phyloP scores from a whole-genome alignment of 2,329 filamentous ascomycete species.

The Arthrocladium fulminans region DNA sequence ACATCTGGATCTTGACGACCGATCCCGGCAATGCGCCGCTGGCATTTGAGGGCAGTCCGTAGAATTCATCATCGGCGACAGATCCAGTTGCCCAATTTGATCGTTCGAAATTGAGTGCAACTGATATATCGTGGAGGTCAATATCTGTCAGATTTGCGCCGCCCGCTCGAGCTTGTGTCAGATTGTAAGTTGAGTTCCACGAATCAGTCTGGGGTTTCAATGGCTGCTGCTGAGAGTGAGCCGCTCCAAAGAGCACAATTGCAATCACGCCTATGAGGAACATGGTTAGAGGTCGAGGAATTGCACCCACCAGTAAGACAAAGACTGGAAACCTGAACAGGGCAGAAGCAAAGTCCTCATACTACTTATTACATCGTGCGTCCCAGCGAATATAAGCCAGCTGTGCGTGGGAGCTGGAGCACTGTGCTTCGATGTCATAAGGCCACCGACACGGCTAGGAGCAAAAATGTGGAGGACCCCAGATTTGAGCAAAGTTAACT shows the following conservation, averaged over 20 bases:
- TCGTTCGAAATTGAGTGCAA: constrained; percentile 8
- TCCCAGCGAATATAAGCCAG: no score
- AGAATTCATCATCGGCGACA: constrained; percentile 33
- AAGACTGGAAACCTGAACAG: no score
- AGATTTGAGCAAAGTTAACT: no score
- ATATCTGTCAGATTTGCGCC: background rate
- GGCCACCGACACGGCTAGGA: background rate
- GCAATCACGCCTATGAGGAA: background rate
- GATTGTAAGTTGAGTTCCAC: constrained; percentile 1
- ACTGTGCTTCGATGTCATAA: background rate
- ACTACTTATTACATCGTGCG: no score
- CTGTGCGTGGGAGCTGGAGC: background rate
- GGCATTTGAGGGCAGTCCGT: constrained; percentile 24
- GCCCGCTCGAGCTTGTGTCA: background rate
- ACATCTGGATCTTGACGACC: constrained; percentile 34
- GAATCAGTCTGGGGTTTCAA: background rate
- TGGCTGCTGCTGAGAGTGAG: background rate
- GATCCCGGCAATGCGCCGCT: constrained; percentile 26
- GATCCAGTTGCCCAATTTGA: constrained; percentile 25
- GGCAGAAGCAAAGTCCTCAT: no score
- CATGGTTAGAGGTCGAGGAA: background rate
- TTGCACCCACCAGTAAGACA: no score
- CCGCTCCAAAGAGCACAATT: background rate
- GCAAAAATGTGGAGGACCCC: background rate
- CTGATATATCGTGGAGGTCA: background rate